Evolutionary conservation across 2,329 filamentous ascomycete species (phyloP), one percentile per base, ranked within the genome.

Genomic region (Cytospora paraplurivora): DNA sequence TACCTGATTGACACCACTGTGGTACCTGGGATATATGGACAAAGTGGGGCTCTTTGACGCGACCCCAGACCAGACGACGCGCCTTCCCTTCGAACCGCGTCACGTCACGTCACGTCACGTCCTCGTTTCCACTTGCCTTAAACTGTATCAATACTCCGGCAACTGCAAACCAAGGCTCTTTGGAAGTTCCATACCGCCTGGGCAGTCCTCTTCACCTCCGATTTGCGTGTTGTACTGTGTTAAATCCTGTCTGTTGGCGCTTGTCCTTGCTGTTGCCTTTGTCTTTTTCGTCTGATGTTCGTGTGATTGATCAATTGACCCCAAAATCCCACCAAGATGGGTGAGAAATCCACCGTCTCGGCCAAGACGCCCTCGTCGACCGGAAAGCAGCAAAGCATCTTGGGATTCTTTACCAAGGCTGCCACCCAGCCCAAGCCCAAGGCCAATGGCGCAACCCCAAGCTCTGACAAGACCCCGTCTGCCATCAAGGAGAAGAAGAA

Each of bases 351-450:
- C 13, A 78, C 76, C 37, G 27, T 27, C 27, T 75, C 77, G 34
- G 73, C 75, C 41, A 76, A 71, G 68, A 70, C 74, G 27, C 66
- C 73, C 6, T 66, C 73, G 32, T 83, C 83, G 21, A 75, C 78
- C 7, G 75, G 75, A 66, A 87, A 87, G 71, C 87, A 85, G 71
- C 88, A 91, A 73, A 91, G 88, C 59, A 92, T 95, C 65, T 79
- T 92, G 41, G 89, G 90, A 51, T 95, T 95, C 82, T 94, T 94
- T 72, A 83, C 88, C 68, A 92, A 90, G 73, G 77, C 82, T 66
- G 68, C 77, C 50, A 68, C 70, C 58, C 68, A 72, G 68, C 59
- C 59, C 41, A 61, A 61, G 41, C 8, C 56, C 3, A 59, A 59
- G 56, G 8, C 58, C 37, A 79, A 66, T 55, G 67, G 67, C 17